A percentile compares a stretch with the other conserved stretches of the same genome.
These are phyloP conservation scores for Ceratobasidium sp. DNA, from an alignment of 1,284 basidiomycete genomes.

Conservation along the genomic window DNA sequence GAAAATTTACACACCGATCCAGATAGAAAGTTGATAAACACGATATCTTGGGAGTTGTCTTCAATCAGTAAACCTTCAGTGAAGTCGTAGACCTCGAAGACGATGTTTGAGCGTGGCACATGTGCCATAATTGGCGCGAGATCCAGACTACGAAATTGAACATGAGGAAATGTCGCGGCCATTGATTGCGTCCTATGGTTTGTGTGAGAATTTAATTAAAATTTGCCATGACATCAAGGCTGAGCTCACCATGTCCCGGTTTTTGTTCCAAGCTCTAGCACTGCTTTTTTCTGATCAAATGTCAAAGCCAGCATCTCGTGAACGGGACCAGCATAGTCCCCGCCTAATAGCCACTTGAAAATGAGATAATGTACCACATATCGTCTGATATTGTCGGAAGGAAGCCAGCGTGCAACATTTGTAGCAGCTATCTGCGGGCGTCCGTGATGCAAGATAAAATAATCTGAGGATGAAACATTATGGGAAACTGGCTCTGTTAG, in stretches of 20 bases:
- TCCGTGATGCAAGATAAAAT: slow-evolving; percentile 23
- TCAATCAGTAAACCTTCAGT: slow-evolving; percentile 7
- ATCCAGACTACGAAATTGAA: slow-evolving; percentile 10
- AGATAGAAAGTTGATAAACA: not conserved
- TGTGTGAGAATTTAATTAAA: not conserved
- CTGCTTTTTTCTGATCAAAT: not conserved
- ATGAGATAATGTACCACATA: slow-evolving; percentile 9
- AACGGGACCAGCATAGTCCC: slow-evolving; percentile 1
- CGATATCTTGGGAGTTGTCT: not conserved
- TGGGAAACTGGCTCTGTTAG: not conserved
- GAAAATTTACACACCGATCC: not conserved
- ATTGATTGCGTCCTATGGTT: not conserved
- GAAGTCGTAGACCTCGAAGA: slow-evolving; percentile 15
- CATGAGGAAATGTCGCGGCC: slow-evolving; percentile 11
- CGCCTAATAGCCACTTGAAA: not conserved
- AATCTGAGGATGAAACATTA: not conserved
- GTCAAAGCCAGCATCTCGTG: not conserved
- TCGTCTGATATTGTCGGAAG: slow-evolving; percentile 21
- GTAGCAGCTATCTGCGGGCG: slow-evolving; percentile 12
- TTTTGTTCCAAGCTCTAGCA: slow-evolving; percentile 10
- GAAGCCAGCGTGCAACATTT: slow-evolving; percentile 3
- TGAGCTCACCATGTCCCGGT: slow-evolving; percentile 17
- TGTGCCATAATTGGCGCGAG: not conserved
- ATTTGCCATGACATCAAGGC: too few species aligned
- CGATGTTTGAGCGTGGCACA: slow-evolving; percentile 1